Base-by-base conservation (phyloP, 768 basidiomycete genomes). In the Leccinum boreale region DNA sequence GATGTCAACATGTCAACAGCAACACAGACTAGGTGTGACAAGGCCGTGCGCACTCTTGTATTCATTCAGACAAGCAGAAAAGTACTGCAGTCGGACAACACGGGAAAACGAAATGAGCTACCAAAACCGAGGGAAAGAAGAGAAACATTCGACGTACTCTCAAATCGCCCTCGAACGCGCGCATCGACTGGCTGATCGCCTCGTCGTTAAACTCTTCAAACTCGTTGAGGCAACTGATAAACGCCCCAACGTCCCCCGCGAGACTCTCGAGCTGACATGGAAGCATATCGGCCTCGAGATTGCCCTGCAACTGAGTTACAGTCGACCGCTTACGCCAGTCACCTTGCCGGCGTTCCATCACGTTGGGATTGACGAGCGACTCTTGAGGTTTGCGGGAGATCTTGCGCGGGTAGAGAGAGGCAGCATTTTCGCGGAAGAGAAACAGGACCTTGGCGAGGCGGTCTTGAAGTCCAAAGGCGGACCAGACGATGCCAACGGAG, bases 201-300 rank as follows among this genome's bases (percentile, higher is more conserved):
- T 83, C 79, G 21, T 83, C 79, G 6, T 74, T 77, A 19, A 81
- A 83, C 58, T 82, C 82, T 4, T 82, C 80, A 45, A 84, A 83
- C 52, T 83, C 82, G 47, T 78, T 79, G 55, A 83, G 62, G 57
- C 76, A 79, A 21, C 73, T 74, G 10, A 83, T 66, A 56, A 83
- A 83, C 0, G 77, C 75, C 7, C 67, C 74, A 7, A 84, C 74
- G 51, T 83, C 82, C 24, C 65, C 62, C 3, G 81, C 79, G 15
- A 83, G 75, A 24, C 68, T 61, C 58, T 74, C 72, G 33, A 84
- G 58, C 67, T 83, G 78, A 11, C 68, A 57, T 0, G 80, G 81
- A 56, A 84, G 75, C 59, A 73, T 72, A 42, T 81, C 79, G 2
- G 75, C 75, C 28, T 81, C 81, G 11, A 81, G 67, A 45, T 73